Base-by-base conservation (phyloP, 768 basidiomycete species). In the Hysterangium stoloniferum region DNA sequence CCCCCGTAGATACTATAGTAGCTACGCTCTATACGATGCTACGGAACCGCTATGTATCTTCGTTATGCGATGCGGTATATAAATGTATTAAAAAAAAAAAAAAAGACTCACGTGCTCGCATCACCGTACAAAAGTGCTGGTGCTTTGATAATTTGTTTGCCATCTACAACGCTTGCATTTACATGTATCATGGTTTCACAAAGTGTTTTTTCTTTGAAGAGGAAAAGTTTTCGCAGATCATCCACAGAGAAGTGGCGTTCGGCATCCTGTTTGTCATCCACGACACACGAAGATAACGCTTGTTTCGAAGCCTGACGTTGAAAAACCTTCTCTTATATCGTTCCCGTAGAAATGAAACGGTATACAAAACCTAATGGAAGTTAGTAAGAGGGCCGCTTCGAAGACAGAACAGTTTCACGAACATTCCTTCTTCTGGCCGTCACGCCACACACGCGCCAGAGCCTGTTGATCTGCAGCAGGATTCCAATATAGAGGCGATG, bases 341-440 rank as follows among this genome's bases (percentile, higher is more conserved):
- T 96, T 2, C 94, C 95, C 0, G 93, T 92, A 4, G 90, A 86
- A 57, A 97, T 94, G 67, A 98, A 99, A 20, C 95, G 89, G 65
- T 98, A 99, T 3, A 98, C 95, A 58, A 99, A 99, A 61, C 92
- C 91, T 95, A 44, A 3, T 20, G 13, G 35, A 13, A 36, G 19
- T 19, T 5, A 32, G 29, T 25, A 27, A 31, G 17, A 11, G 17
- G 19, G 32, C 22, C 15, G 27, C 13, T 25, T 7, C n/a, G n/a
- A n/a, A n/a, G n/a, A 15, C 29, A 31, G 33, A 6, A n/a, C n/a
- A n/a, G n/a, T n/a, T 4, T 13, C 22, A 62, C 86, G 47, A 61
- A 93, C 95, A 99, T 68, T 96, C 94, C 78, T 98, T 98, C 80
- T 96, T 99, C 66, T 98, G 95, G 0, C 95, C 95, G 61, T 99